phyloP scores from a whole-genome alignment of 768 basidiomycete species.

The Floccularia luteovirens region DNA sequence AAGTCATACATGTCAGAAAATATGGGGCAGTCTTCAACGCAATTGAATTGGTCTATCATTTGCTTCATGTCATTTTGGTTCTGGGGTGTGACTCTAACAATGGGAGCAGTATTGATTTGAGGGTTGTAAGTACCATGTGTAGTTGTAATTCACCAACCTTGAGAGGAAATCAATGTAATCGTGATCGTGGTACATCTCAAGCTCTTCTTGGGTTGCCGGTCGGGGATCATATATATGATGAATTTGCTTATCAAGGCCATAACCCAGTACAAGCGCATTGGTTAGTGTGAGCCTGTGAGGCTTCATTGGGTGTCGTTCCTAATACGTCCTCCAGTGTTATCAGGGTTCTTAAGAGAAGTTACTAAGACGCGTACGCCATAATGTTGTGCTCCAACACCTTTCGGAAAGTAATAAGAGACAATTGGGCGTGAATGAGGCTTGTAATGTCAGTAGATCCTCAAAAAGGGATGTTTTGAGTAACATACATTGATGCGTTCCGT shows the following conservation, averaged over 20 bases:
- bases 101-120: not conserved
- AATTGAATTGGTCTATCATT: conserved; percentile 83
- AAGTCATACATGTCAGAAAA: conserved; percentile 95
- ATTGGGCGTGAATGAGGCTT: conserved; percentile 75
- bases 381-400: conserved; percentile 90
- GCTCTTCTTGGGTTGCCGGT: conserved; percentile 81
- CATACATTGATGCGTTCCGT: conserved; percentile 73
- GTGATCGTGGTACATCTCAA: conserved; percentile 86
- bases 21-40: conserved; percentile 95
- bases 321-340: conserved; percentile 2
- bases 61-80: conserved; percentile 66
- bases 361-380: conserved; percentile 67
- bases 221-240: conserved; percentile 88
- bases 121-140: not conserved
- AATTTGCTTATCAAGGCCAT: conserved; percentile 93
- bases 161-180: conserved; percentile 97
- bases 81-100: conserved; percentile 67
- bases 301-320: conserved; percentile 99
- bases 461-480: conserved; percentile 6
- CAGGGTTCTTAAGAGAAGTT: not conserved
- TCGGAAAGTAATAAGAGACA: conserved; percentile 95
- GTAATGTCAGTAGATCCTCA: conserved; percentile 18
- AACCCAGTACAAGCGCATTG: conserved; percentile 92
- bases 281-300: conserved; percentile 94
- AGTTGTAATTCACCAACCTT: too few relatives aligned